Evolutionary conservation across 495 filamentous ascomycete genomes (phyloP), one percentile per base, ranked within the genome.

Genomic region (Ascobolus immersus): DNA sequence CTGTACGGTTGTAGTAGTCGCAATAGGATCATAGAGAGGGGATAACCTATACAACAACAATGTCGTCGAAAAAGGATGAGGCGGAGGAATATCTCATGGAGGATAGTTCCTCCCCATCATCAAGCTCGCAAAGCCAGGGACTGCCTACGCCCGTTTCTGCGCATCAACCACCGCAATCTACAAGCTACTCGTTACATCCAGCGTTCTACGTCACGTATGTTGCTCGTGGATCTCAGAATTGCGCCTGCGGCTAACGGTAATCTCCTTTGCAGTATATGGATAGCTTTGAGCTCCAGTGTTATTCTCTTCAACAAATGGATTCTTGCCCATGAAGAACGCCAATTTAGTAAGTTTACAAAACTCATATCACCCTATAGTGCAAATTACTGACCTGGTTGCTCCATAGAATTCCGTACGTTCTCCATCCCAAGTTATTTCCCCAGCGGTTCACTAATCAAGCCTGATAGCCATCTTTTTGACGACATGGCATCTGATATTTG

Each of bases 271-370:
- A 94, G 84, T 42, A 55, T 67, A 49, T 96, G 86, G 86, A 94
- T 96, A 42, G 53, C 67, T 35, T 57, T 91, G 45, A 91, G 80
- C 51, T 92, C 84, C 21, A 75, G 69, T 41, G 79, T 91, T 41
- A 96, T 96, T 45, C 58, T 94, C 27, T 96, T 92, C 73, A 94
- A 96, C 72, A 96, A 96, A 67, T 84, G 77, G 67, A 81, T 96
- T 42, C 65, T 94, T 34, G 69, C 77, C 46, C 76, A 67, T 18
- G 64, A 69, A 42, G 59, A 73, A n/a, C n/a, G n/a, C n/a, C n/a
- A n/a, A 33, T 96, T 93, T 62, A 59, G 78, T 86, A 64, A 71
- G 77, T 56, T 33, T 28, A 21, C 31, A 13, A 19, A 17, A 17
- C 8, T 12, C 17, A 26, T 15, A 25, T 9, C 20, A 36, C 13